Evolutionary conservation across 768 basidiomycete species (phyloP).

Genomic region (Pleurotus platypus): DNA sequence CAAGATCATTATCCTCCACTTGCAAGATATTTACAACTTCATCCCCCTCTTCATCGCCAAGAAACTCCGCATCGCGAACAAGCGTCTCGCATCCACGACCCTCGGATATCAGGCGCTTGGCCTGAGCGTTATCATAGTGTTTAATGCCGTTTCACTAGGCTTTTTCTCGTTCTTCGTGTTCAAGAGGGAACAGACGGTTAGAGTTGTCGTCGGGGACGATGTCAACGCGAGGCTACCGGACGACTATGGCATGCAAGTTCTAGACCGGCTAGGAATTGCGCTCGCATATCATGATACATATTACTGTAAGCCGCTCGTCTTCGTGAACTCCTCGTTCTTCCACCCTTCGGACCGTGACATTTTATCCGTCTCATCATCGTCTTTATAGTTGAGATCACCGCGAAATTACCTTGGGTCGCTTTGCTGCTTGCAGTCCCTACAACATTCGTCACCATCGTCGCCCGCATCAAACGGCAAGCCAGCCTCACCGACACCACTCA

Average conservation of each 20-base stretch:
- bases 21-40: conserved; percentile 15
- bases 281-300: conserved; percentile 10
- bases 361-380: neutral
- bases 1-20: conserved; percentile 11
- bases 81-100: conserved; percentile 10
- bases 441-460: neutral
- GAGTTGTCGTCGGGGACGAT: conserved; percentile 4
- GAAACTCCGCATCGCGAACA: conserved; percentile 2
- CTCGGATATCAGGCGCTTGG: conserved; percentile 10
- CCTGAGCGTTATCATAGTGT: conserved; percentile 6
- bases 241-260: neutral
- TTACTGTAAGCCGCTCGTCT: conserved; percentile 10
- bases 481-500: neutral
- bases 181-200: conserved; percentile 7
- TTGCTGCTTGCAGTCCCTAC: neutral
- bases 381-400: neutral
- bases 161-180: conserved; percentile 14
- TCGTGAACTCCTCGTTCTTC: too few species aligned
- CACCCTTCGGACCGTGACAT: neutral
- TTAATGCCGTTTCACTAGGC: neutral
- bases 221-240: conserved; percentile 2
- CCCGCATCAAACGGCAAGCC: neutral
- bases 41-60: conserved; percentile 13
- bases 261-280: conserved; percentile 11
- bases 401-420: neutral